These are phyloP conservation scores for Capillidium heterosporum DNA, from an alignment of 371 early-diverging fungal genomes.

Conservation along the genomic window DNA sequence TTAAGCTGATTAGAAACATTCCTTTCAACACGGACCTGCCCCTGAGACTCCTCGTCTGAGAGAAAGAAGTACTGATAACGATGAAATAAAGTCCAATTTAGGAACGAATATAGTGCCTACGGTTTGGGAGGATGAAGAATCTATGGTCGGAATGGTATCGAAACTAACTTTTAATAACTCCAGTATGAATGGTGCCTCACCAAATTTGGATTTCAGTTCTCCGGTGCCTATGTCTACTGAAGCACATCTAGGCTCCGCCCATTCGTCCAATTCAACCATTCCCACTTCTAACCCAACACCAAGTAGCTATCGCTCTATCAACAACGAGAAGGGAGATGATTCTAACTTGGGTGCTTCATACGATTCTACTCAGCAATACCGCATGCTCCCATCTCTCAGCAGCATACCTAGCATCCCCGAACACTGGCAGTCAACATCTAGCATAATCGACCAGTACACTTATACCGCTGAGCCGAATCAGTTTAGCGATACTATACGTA, in stretches of 20 bases:
- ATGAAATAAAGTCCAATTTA: background rate
- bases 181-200: background rate
- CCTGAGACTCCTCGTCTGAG: background rate
- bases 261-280: background rate
- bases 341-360: background rate
- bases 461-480: background rate
- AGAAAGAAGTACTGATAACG: background rate
- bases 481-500: background rate
- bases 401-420: background rate
- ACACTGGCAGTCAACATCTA: background rate
- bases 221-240: background rate
- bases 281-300: background rate
- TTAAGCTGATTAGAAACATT: background rate
- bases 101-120: background rate
- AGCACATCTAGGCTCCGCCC: background rate
- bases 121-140: background rate
- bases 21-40: background rate
- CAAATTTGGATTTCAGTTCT: background rate
- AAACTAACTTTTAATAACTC: too few relatives aligned
- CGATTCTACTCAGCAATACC: background rate
- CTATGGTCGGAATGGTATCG: background rate
- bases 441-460: background rate
- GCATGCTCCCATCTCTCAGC: background rate
- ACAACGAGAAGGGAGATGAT: background rate
- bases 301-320: background rate